These are phyloP conservation scores for Phialocephala sp. DNA, from an alignment of 2,329 filamentous ascomycete genomes.

Conservation along the genomic window DNA sequence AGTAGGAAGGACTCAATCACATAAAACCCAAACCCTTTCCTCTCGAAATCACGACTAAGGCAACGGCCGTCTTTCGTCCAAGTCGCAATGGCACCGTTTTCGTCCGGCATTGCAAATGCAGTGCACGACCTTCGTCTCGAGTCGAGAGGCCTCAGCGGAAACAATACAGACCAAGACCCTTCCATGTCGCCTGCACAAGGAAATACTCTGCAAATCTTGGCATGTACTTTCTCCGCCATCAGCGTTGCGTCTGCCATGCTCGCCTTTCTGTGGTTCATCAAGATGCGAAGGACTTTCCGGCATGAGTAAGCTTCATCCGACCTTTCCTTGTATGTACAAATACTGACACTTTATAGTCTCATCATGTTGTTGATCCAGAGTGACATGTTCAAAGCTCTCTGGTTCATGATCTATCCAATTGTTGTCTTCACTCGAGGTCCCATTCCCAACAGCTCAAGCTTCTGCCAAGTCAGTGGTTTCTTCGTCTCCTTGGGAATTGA, in stretches of 20 bases:
- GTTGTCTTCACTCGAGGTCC: conserved; percentile 60
- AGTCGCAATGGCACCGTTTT: conserved; percentile 35
- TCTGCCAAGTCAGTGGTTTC: conserved; percentile 74
- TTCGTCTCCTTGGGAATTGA: conserved; percentile 70
- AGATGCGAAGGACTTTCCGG: conserved; percentile 76
- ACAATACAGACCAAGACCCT: conserved; percentile 20
- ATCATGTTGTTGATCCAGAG: conserved; percentile 77
- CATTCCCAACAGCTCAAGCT: conserved; percentile 55
- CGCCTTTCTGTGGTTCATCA: conserved; percentile 73
- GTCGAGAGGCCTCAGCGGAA: conserved; percentile 25
- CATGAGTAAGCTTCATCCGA: conserved; percentile 62
- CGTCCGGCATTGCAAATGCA: conserved; percentile 24
- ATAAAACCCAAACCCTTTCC: background rate
- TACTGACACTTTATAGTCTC: conserved; percentile 54
- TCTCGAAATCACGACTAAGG: background rate
- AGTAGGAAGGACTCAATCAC: conserved; percentile 19
- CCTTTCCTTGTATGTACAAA: background rate
- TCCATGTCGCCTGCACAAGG: conserved; percentile 29
- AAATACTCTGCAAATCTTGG: conserved; percentile 40
- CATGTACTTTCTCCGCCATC: conserved; percentile 50
- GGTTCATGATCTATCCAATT: conserved; percentile 69
- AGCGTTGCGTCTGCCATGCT: conserved; percentile 62
- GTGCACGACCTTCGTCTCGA: conserved; percentile 25
- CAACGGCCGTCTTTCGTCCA: background rate
- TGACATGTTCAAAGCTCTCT: conserved; percentile 72